Percentiles rank a stretch among this genome's conserved stretches.
Evolutionary conservation across 2,329 filamentous ascomycete genomes (phyloP).

Genomic region (Botrytis byssoidea): DNA sequence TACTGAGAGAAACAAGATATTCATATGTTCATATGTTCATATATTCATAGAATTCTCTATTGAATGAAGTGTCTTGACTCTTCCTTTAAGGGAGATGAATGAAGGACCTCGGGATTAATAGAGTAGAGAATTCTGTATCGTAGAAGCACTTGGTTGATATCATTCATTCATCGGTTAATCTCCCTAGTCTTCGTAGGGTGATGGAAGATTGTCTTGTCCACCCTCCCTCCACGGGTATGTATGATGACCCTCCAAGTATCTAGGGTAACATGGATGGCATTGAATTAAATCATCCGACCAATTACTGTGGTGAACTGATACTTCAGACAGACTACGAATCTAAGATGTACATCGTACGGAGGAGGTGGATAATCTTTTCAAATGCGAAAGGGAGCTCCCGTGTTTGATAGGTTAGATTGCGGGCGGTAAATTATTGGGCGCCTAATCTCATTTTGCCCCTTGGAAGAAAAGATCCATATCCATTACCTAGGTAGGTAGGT

Average conservation of each 20-base stretch:
- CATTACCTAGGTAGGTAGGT: background rate
- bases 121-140: too few species aligned
- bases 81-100: background rate
- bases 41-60: background rate
- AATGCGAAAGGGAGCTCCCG: background rate
- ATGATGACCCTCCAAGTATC: background rate
- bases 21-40: too few species aligned
- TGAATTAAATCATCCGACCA: background rate
- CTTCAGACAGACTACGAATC: background rate
- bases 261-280: background rate
- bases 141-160: background rate
- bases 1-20: background rate
- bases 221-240: background rate
- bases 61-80: background rate
- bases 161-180: background rate
- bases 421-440: slow-evolving; percentile 18
- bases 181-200: background rate
- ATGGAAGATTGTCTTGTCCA: background rate
- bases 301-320: background rate
- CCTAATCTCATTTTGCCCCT: slow-evolving; percentile 19
- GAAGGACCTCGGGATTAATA: background rate
- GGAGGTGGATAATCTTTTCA: background rate
- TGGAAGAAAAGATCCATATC: background rate
- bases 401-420: slow-evolving; percentile 17
- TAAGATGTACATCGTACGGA: slow-evolving; percentile 1